A percentile compares a stretch with the other conserved stretches of the same genome.
These are phyloP conservation scores for Salix viminalis DNA, from an alignment of 345 rosid genomes.

Conservation along the genomic window DNA sequence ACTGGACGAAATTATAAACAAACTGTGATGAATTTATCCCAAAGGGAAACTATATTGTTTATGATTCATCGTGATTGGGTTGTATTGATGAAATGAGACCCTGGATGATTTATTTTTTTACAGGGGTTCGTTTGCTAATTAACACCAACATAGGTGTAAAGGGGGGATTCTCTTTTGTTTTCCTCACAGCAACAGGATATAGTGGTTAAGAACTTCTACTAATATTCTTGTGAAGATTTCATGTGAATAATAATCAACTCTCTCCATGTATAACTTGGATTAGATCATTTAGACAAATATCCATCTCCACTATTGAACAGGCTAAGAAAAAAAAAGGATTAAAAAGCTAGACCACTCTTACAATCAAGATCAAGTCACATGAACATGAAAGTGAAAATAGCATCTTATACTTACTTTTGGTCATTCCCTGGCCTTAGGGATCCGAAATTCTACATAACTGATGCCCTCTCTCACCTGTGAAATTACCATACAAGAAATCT, in stretches of 20 bases:
- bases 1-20: not conserved
- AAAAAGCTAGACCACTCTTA: not conserved
- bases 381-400: not conserved
- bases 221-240: not conserved
- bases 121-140: not conserved
- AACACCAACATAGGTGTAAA: not conserved
- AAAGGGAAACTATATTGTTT: not conserved
- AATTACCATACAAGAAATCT: constrained; percentile 15
- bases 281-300: not conserved
- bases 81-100: not conserved
- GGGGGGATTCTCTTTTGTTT: not conserved
- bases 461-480: constrained; percentile 66
- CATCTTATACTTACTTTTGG: constrained; percentile 44
- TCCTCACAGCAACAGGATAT: too few relatives aligned
- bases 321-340: not conserved
- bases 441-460: constrained; percentile 40
- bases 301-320: not conserved
- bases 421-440: constrained; percentile 36
- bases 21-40: not conserved
- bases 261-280: not conserved
- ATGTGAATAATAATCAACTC: not conserved
- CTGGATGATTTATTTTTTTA: not conserved
- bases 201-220: not conserved
- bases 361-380: not conserved
- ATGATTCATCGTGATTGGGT: not conserved